Evolutionary conservation across 305 asterid genomes (phyloP).

Genomic region (Fraxinus floribunda): DNA sequence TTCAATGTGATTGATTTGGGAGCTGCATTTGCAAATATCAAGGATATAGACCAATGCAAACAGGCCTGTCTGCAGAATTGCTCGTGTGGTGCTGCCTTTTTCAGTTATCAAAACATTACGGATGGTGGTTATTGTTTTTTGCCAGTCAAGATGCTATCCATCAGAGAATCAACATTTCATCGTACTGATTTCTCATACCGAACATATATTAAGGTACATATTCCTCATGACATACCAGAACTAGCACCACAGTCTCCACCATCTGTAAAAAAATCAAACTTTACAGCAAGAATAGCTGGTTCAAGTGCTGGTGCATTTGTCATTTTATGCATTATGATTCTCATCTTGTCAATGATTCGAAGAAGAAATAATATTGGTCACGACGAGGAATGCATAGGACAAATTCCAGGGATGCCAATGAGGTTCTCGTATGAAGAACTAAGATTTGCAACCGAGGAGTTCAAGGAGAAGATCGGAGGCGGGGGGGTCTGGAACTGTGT

Average conservation of each 20-base stretch:
- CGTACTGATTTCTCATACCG: background rate
- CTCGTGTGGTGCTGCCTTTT: slow-evolving; percentile 27
- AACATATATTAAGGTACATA: slow-evolving; percentile 23
- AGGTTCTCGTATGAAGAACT: background rate
- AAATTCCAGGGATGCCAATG: slow-evolving; percentile 22
- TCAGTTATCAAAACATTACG: background rate
- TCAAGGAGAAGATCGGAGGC: slow-evolving; percentile 27
- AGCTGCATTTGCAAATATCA: background rate
- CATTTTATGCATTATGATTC: background rate
- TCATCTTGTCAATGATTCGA: background rate
- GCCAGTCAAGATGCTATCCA: slow-evolving; percentile 18
- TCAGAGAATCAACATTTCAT: background rate
- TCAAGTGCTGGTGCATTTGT: background rate
- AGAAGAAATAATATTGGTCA: background rate
- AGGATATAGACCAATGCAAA: background rate
- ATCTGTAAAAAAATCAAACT: background rate
- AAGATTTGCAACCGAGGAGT: slow-evolving; percentile 1
- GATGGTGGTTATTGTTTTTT: slow-evolving; percentile 17
- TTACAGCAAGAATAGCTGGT: background rate
- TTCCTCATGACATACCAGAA: background rate
- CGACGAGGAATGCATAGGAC: slow-evolving; percentile 13
- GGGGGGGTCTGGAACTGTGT: slow-evolving; percentile 34
- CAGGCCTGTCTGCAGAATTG: slow-evolving; percentile 25
- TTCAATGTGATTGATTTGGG: background rate
- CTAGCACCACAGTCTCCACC: background rate